phyloP scores from a whole-genome alignment of 371 early-diverging fungal species.

The Actinomortierella wolfii region DNA sequence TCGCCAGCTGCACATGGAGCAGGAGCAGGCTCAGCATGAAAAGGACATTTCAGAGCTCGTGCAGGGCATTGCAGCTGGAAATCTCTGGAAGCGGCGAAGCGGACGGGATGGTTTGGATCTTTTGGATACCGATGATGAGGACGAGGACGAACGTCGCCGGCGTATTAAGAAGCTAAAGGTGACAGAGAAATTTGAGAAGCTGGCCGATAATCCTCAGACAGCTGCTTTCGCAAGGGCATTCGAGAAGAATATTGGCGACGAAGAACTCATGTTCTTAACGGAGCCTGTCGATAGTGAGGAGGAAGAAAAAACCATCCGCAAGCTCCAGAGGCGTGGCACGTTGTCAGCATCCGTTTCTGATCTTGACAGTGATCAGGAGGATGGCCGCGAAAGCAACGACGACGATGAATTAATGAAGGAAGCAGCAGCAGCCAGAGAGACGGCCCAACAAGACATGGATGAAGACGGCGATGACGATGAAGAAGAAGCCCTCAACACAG shows the following conservation, averaged over 20 bases:
- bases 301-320: conserved; percentile 1
- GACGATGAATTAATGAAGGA: conserved; percentile 1
- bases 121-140: conserved; percentile 38
- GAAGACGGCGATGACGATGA: conserved; percentile 19
- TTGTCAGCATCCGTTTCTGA: no score
- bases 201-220: conserved; percentile 34
- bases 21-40: conserved; percentile 36
- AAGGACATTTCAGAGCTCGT: conserved; percentile 40
- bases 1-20: conserved; percentile 38
- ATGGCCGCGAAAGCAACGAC: conserved; percentile 13
- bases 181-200: conserved; percentile 39
- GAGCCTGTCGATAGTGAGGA: conserved; percentile 31
- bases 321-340: no score
- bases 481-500: conserved; percentile 22
- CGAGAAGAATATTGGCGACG: conserved; percentile 32
- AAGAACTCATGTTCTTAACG: conserved; percentile 30
- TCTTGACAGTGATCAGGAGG: no score
- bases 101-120: conserved; percentile 41
- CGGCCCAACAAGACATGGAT: background rate
- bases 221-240: conserved; percentile 40
- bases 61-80: conserved; percentile 41
- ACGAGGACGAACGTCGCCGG: conserved; percentile 31
- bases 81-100: conserved; percentile 40
- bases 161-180: conserved; percentile 37
- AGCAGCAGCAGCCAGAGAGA: background rate